Base-by-base conservation (phyloP, 2,329 filamentous ascomycete genomes). In the Helminthosporium solani region DNA sequence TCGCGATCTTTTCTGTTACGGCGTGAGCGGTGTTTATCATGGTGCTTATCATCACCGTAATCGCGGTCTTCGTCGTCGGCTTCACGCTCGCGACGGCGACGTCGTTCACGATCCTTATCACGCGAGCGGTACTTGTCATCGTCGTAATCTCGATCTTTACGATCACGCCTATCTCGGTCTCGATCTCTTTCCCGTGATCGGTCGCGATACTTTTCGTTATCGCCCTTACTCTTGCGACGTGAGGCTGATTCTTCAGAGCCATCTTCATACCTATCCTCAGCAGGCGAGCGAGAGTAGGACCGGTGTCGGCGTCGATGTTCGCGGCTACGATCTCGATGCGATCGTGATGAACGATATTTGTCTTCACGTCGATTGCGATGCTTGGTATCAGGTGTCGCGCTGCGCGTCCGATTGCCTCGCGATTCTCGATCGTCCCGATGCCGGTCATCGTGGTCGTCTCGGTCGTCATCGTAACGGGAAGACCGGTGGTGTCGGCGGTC, bases 311-410 rank as follows among this genome's bases (percentile, higher is more conserved):
- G 70, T 36, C 71, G 69, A 47, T 71, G 68, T 40, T 76, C 74
- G 23, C 70, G 68, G 53, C 73, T 75, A 34, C 70, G 66, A 18
- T 76, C 74, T 19, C 75, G 72, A 37, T 75, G 69, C 9, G 72
- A 73, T 23, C 73, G 72, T n/a, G 72, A 75, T 4, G 73, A 73
- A 9, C 70, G 70, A 38, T 73, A 58, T 40, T 67, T 68, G 7
- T 74, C 72, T 46, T 71, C 73, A 23, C 67, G 64, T 19, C 71
- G 83, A 55, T 82, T 83, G 50, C 82, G 81, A 57, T 84, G 81
- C 53, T 78, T 81, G 30, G 70, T 70, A 8, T 82, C 80, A 1
- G 79, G 80, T 2, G 87, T 89, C 4, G 78, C 77, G 4, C 86
- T 88, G 46, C 85, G 78, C 1, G 86, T 84, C 38, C 81, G 78